phyloP scores from a whole-genome alignment of 352 stramenopile genomes.

The Pythium vanterpoolii region DNA sequence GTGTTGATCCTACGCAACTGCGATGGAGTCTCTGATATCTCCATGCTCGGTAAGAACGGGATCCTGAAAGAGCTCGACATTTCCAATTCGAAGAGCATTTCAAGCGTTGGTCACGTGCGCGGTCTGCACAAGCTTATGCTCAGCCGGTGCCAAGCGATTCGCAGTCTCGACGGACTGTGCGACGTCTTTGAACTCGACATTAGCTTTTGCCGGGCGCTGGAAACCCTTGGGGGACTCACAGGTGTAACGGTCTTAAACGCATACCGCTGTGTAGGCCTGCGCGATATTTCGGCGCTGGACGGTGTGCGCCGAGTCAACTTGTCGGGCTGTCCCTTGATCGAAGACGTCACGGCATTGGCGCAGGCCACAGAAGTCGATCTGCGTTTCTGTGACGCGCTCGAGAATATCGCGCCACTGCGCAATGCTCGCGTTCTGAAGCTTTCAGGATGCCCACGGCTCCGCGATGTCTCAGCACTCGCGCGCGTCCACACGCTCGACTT shows the following conservation, averaged over 20 bases:
- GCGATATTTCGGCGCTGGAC: slow-evolving; percentile 37
- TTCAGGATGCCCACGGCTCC: slow-evolving; percentile 42
- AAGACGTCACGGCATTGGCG: slow-evolving; percentile 39
- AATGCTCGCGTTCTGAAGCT: slow-evolving; percentile 52
- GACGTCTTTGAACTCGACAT: slow-evolving; percentile 57
- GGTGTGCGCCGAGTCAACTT: slow-evolving; percentile 40
- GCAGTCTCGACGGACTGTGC: slow-evolving; percentile 34
- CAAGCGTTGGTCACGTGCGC: slow-evolving; percentile 35
- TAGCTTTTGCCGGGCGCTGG: slow-evolving; percentile 62
- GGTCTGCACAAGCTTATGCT: slow-evolving; percentile 46
- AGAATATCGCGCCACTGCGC: slow-evolving; percentile 38
- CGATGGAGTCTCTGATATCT: slow-evolving; percentile 40
- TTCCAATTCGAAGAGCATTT: slow-evolving; percentile 42
- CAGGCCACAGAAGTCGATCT: slow-evolving; percentile 45
- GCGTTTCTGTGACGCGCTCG: slow-evolving; percentile 62
- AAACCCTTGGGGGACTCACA: slow-evolving; percentile 27
- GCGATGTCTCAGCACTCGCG: slow-evolving; percentile 46
- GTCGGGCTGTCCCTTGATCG: slow-evolving; percentile 49
- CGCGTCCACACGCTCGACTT: slow-evolving; percentile 51
- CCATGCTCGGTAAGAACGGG: slow-evolving; percentile 24
- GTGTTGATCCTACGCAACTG: slow-evolving; percentile 36
- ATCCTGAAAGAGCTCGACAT: slow-evolving; percentile 50
- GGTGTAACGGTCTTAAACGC: slow-evolving; percentile 33
- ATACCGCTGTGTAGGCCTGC: slow-evolving; percentile 54
- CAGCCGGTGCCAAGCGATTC: slow-evolving; percentile 49